Base-by-base conservation (phyloP, 176 grass and related monocot genomes). In the Oryza punctata region DNA sequence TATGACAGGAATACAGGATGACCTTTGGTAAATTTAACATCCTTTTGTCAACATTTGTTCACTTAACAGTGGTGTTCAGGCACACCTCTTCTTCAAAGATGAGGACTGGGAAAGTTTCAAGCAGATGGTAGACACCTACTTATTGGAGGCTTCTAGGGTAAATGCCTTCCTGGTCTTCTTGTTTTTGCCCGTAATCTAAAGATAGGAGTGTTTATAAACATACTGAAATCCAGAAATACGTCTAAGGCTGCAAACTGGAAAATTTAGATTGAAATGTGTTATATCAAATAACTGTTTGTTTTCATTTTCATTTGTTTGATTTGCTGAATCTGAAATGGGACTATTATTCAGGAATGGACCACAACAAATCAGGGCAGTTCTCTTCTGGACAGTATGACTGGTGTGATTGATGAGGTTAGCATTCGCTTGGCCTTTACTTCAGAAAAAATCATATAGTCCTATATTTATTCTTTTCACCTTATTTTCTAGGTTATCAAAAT, bases 51-150 rank as follows among this genome's bases (percentile, higher is more conserved):
- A 91, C 71, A 82, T 65, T 70, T 89, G 30, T 89, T 90, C 85
- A 13, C 83, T 70, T 68, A 91, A 84, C 92, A 98, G 92, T 91
- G 95, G 86, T 64, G 86, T 98, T 81, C 87, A 69, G 79, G 87
- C 92, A 84, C 95, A 98, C 75, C 80, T 91, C 63, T 98, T 91
- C 88, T 98, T 98, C 87, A 89, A 89, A 92, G 92, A 95, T 87
- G 95, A 93, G 83, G 92, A 98, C 13, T 79, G 85, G 92, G 91
- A 93, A 75, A 89, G 85, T 86, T 98, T 98, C 89, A 98, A 88
- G 82, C 87, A 93, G 85, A 95, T 87, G 72, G 27, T 90, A 63
- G 95, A 98, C 45, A 90, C 71, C 75, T 95, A 91, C 72, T 75
- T 98, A 65, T 91, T 88, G 28, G 92, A 90, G 52, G 92, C 96